Base-by-base conservation (phyloP, 306 rosid species). In the Vachellia collinsii region DNA sequence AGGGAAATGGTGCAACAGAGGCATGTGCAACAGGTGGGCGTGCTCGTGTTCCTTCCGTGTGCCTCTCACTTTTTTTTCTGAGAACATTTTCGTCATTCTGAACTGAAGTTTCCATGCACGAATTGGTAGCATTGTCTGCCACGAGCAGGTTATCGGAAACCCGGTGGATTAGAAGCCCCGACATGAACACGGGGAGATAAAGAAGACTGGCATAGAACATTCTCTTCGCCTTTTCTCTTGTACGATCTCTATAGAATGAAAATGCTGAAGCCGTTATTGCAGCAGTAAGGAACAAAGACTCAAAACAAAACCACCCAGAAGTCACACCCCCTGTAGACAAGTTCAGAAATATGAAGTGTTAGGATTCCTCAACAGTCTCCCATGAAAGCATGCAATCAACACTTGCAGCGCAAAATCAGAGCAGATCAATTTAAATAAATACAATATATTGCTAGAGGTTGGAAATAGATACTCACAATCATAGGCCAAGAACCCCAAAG, bases 201-300 rank as follows among this genome's bases (percentile, higher is more conserved):
- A 95, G 89, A 80, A 95, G 99, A 81, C 99, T 95, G 67, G 99
- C 99, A 22, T 90, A 76, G 85, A 95, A 93, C 98, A 95, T 95
- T 87, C 88, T 89, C 77, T 97, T 88, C 16, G 99, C 97, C 76
- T 90, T 91, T 70, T 88, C 91, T 71, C 46, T 83, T 1, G 94
- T 91, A 7, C 94, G 93, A 84, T 94, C 85, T 77, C 90, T 86
- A 61, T 87, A 90, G 81, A 94, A 94, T 11, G 97, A 91, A 85
- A 88, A 93, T 46, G 97, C 97, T 1, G 97, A 80, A 4, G 92
- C 94, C 9, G 81, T 84, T 81, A 94, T 93, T 59, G 97, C 95
- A n/a, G 92, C 90, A 16, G 97, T 95, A 47, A 95, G 97, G 76
- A 62, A 78, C 5, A 92, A 82, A n/a, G 99, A 91, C 87, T 95